Evolutionary conservation across 1,139 yeast species (phyloP).

Genomic region (Casaregolazyma lundiana): DNA sequence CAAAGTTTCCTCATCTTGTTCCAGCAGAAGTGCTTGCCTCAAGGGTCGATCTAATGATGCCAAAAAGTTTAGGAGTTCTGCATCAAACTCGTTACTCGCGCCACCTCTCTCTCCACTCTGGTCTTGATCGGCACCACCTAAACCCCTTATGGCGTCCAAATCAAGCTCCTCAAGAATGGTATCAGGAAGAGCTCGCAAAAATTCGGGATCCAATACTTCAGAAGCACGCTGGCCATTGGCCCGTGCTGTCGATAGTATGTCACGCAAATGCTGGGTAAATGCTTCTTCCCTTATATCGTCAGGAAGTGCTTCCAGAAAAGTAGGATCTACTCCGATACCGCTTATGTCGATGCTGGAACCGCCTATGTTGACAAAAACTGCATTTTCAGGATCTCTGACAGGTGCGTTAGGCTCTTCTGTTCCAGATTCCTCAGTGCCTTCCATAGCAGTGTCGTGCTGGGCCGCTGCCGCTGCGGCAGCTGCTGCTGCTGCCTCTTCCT

Average conservation of each 20-base stretch:
- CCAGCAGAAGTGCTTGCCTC: slow-evolving; percentile 33
- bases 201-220: slow-evolving; percentile 76
- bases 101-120: slow-evolving; percentile 28
- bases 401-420: slow-evolving; percentile 14
- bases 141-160: slow-evolving; percentile 45
- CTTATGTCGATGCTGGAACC: slow-evolving; percentile 80
- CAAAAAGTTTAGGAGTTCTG: slow-evolving; percentile 31
- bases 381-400: slow-evolving; percentile 17
- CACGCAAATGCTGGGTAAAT: slow-evolving; percentile 78
- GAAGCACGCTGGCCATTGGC: slow-evolving; percentile 39
- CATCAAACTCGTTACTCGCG: slow-evolving; percentile 19
- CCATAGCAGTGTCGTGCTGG: slow-evolving; percentile 9
- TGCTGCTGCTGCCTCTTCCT: slow-evolving; percentile 22
- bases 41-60: slow-evolving; percentile 36
- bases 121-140: slow-evolving; percentile 30
- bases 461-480: slow-evolving; percentile 18
- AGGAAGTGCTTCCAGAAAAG: slow-evolving; percentile 83
- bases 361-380: slow-evolving; percentile 64
- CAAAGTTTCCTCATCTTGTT: slow-evolving; percentile 33
- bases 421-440: slow-evolving; percentile 17
- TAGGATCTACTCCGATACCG: slow-evolving; percentile 90
- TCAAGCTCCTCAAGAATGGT: slow-evolving; percentile 68
- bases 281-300: slow-evolving; percentile 94
- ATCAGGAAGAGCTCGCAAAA: slow-evolving; percentile 76
- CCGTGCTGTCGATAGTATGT: slow-evolving; percentile 33